Base-by-base conservation (phyloP, 352 stramenopile genomes). In the Globisporangium iwayamae region DNA sequence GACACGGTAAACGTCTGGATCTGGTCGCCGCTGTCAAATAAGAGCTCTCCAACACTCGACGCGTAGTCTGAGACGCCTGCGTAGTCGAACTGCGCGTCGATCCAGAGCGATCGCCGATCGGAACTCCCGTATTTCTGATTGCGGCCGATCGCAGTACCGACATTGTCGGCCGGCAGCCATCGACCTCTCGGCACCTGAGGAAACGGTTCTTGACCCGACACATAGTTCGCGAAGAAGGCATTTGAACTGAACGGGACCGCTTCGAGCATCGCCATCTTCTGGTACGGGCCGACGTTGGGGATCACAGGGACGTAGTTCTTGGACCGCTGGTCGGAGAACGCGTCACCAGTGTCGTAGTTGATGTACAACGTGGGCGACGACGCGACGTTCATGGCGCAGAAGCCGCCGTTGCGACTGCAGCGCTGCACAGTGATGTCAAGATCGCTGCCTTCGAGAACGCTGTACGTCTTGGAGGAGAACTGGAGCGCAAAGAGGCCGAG, bases 71-170 rank as follows among this genome's bases (percentile, higher is more conserved):
- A 96, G 0, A 89, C 71, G 0, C 89, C 95, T 22, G 87, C 70
- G 68, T 97, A 97, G 69, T 98, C 95, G 53, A 94, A 98, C 51
- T 81, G 59, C 9, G 82, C 65, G 53, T 94, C 83, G 43, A 94
- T 69, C 83, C 85, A 94, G 6, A 91, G 68, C 20, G 83, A 93
- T 5, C 86, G 74, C 10, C 81, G 77, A 51, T 97, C 85, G 0
- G 68, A 68, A 68, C 87, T 96, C 18, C 92, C 94, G 59, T 98
- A 98, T 58, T 89, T 96, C 64, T 98, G 91, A 16, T 90, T 90
- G 4, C 90, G 81, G 7, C 87, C 79, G 46, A 93, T 90, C 0
- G 93, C 93, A 13, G 91, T 94, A 16, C 90, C 91, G n/a, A 91
- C 82, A 46, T 81, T 78, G 36, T 93, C 62, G 5, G 65, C 64